Conservation (phyloP, 768 basidiomycete genomes). For the Ramaria sp. region DNA sequence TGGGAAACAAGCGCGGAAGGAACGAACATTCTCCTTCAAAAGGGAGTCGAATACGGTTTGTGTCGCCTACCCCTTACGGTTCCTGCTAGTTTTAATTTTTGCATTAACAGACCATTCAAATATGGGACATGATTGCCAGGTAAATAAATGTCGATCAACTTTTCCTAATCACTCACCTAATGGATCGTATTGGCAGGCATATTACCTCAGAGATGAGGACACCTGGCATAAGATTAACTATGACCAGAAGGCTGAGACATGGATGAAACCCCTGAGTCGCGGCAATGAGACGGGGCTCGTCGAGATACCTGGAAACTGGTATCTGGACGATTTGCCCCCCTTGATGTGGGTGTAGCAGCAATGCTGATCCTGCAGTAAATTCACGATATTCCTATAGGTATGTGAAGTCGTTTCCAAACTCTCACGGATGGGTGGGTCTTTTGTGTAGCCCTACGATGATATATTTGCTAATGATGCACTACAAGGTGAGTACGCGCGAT, state of each 20-base stretch:
- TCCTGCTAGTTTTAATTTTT: neutral
- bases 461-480: neutral
- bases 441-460: neutral
- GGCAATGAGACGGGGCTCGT: constrained; percentile 56
- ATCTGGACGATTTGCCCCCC: constrained; percentile 64
- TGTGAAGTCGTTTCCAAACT: constrained; percentile 55
- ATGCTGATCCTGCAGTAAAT: neutral
- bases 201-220: constrained; percentile 58
- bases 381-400: constrained; percentile 34
- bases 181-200: constrained; percentile 32
- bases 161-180: neutral
- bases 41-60: constrained; percentile 66
- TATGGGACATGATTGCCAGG: constrained; percentile 36
- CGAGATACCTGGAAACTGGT: constrained; percentile 66
- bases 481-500: constrained; percentile 50
- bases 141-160: constrained; percentile 13
- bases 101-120: constrained; percentile 41
- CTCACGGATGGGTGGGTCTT: constrained; percentile 53
- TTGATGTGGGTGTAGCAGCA: constrained; percentile 42
- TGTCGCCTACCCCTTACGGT: neutral
- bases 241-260: constrained; percentile 40
- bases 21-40: constrained; percentile 50
- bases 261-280: constrained; percentile 64
- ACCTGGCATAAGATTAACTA: constrained; percentile 69
- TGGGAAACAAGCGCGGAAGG: constrained; percentile 70